Percentiles rank a stretch among this genome's conserved stretches.
Evolutionary conservation across 2,329 filamentous ascomycete species (phyloP).

Genomic region (Calonectria pseudoreteaudii): DNA sequence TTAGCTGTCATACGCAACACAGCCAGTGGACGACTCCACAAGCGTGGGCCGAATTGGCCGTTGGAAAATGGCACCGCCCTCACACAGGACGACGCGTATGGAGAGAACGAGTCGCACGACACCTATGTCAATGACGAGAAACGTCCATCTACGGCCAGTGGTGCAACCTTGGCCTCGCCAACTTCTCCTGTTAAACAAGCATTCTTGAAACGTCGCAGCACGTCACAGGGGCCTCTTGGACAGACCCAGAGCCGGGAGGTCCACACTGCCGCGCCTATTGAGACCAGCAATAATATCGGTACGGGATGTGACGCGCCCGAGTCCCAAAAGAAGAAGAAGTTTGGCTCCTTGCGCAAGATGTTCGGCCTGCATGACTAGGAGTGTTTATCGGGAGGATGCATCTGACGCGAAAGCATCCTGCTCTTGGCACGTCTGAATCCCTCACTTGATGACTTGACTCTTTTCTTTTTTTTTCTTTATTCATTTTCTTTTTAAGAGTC

Average conservation of each 20-base stretch:
- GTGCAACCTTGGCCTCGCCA: slow-evolving; percentile 42
- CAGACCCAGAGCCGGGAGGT: slow-evolving; percentile 16
- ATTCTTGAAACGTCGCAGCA: slow-evolving; percentile 52
- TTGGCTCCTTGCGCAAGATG: slow-evolving; percentile 73
- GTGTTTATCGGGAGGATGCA: background rate
- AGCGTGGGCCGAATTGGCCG: slow-evolving; percentile 49
- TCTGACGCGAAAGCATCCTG: background rate
- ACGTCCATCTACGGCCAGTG: slow-evolving; percentile 51
- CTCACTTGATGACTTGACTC: background rate
- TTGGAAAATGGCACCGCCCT: slow-evolving; percentile 48
- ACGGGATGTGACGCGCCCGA: slow-evolving; percentile 24
- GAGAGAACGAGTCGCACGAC: slow-evolving; percentile 38
- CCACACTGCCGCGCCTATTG: slow-evolving; percentile 4
- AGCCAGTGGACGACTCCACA: slow-evolving; percentile 41
- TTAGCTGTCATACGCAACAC: slow-evolving; percentile 59
- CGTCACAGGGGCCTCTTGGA: slow-evolving; percentile 48
- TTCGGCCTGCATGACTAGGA: slow-evolving; percentile 65
- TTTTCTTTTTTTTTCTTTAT: background rate
- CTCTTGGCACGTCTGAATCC: background rate
- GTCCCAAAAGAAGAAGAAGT: slow-evolving; percentile 72
- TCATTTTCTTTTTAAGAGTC: background rate
- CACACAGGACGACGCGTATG: slow-evolving; percentile 43
- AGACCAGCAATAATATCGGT: slow-evolving; percentile 17
- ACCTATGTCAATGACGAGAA: slow-evolving; percentile 43
- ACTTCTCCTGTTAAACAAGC: slow-evolving; percentile 47